Base-by-base conservation (phyloP, 192 early-diverging fungal species). In the Rhizophagus clarus region DNA sequence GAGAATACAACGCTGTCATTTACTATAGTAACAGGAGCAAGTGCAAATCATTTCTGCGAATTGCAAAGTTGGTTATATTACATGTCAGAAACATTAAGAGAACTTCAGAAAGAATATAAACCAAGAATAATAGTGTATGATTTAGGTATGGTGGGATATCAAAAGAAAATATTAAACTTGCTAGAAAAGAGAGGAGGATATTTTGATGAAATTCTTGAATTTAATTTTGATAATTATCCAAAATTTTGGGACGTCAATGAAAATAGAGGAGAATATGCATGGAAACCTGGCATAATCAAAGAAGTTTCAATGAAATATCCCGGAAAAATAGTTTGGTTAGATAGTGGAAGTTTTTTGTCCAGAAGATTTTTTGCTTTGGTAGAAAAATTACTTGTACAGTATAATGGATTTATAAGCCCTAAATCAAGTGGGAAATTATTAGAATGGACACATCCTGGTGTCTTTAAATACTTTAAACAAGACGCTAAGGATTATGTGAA, bases 191-290 rank as follows among this genome's bases (percentile, higher is more conserved):
- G 79, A 22, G 80, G 82, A 60, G 87, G 87, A 0, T 61, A 82
- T 32, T 76, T 89, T 2, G 82, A 86, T 45, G 83, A 88, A 26
- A 3, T 83, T 0, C 49, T 64, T 10, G 74, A 79, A 17, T 85
- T 89, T 70, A 82, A 88, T 32, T 88, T 84, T 68, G 70, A 75
- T 3, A 60, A 76, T 0, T 86, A 88, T 40, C 88, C 88, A 20
- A 67, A 56, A 12, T 89, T 89, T 49, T 89, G 87, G 88, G 76
- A 80, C 1, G 70, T 89, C 2, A 76, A 77, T 11, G 63, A 80
- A 56, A 82, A 84, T 34, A 70, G 77, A 17, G 88, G 88, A 12
- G 85, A 88, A 74, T 89, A 89, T 63, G 88, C 83, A 14, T 89
- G 88, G 88, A 89, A 89, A 62, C 80, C 84, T 4, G 88, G 86